Percentiles rank a stretch among this genome's conserved stretches.
Evolutionary conservation across 306 rosid species (phyloP).

Genomic region (Pyrus betulifolia): DNA sequence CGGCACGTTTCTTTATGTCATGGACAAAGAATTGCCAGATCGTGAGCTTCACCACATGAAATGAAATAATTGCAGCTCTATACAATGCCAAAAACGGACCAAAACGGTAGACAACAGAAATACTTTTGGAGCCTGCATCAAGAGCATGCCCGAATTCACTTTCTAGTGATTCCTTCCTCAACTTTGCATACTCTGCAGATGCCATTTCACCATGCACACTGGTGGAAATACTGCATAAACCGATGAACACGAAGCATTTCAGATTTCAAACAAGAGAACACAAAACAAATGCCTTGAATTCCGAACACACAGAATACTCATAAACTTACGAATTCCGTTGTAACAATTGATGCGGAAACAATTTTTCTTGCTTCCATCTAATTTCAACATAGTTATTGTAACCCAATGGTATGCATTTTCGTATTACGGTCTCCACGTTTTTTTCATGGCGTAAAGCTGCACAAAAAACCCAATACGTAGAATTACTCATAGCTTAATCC

Average conservation of each 20-base stretch:
- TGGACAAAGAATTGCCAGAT: slow-evolving; percentile 63
- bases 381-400: slow-evolving; percentile 25
- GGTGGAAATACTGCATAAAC: slow-evolving; percentile 56
- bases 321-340: slow-evolving; percentile 56
- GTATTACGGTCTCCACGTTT: slow-evolving; percentile 24
- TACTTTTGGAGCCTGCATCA: slow-evolving; percentile 52
- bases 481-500: background rate
- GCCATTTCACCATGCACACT: slow-evolving; percentile 90
- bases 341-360: slow-evolving; percentile 31
- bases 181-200: slow-evolving; percentile 83
- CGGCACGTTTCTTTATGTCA: slow-evolving; percentile 64
- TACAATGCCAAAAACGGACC: slow-evolving; percentile 85
- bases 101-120: slow-evolving; percentile 23
- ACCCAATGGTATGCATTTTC: slow-evolving; percentile 38
- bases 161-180: slow-evolving; percentile 81
- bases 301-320: background rate
- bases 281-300: background rate
- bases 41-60: slow-evolving; percentile 65
- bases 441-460: slow-evolving; percentile 41
- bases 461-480: background rate
- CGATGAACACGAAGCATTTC: slow-evolving; percentile 7
- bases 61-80: slow-evolving; percentile 82
- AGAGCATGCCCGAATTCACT: slow-evolving; percentile 68
- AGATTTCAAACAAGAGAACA: slow-evolving; percentile 1
- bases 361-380: slow-evolving; percentile 26